Evolutionary conservation across 768 basidiomycete genomes (phyloP), one percentile per base, ranked within the genome.

Genomic region (Suillus cothurnatus): DNA sequence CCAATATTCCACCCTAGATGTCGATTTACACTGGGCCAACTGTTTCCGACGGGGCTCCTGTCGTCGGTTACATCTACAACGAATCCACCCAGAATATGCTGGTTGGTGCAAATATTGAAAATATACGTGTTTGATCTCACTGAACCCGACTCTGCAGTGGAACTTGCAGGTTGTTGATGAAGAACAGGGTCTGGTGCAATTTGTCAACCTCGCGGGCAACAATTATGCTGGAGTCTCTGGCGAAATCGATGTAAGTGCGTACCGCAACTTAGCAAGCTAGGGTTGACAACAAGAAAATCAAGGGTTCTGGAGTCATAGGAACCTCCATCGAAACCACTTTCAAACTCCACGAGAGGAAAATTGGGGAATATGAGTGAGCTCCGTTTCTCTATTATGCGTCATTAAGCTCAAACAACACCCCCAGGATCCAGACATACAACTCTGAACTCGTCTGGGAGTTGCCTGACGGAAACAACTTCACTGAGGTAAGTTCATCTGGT

Each of bases 371-470:
- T 31, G 28, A 53, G 52, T 1, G 52, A 31, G 52, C 31, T 5
- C 4, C 8, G 8, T 31, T 53, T 53, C 52, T 53, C 5, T 53
- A 19, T 6, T 28, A 21, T 31, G 52, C 31, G 9, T 53, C 19
- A 6, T 53, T 2, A 5, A 28, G 28, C 28, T 53, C 28, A 53
- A 53, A 53, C 28, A 9, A 31, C 28, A 19, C 28, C 14, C 9
- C 31, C 28, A 53, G 52, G 52, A 53, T 53, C 31, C 52, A 53
- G 28, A 53, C 52, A 31, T 2, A 4, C 11, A 53, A 31, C 8
- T 53, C 52, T 31, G 52, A 53, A 28, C 52, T 53, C 28, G 52
- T 53, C 28, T 53, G 52, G 52, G 26, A 53, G 28, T 17, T 53
- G 9, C 52, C 52, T 19, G 28, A 53, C 28, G 52, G 52, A 53